Conservation (phyloP, 257 asterid species). For the Fraxinus americana region DNA sequence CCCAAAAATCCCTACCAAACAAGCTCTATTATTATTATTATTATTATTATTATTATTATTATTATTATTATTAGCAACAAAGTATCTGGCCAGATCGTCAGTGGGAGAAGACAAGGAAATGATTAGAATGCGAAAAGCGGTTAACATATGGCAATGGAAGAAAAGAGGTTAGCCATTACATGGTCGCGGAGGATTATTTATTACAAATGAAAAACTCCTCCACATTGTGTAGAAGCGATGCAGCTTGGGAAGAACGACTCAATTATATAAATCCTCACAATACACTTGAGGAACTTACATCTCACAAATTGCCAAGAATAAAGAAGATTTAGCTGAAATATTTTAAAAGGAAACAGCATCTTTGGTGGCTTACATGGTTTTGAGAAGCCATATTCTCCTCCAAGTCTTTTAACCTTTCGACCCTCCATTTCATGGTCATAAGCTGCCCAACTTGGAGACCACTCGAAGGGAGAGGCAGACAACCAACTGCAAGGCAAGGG, state of each 20-base stretch:
- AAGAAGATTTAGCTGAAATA: slow-evolving; percentile 2
- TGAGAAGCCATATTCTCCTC: slow-evolving; percentile 45
- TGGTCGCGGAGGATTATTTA: background rate
- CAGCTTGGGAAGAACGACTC: background rate
- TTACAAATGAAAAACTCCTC: slow-evolving; percentile 3
- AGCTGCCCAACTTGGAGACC: slow-evolving; percentile 96
- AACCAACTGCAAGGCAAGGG: slow-evolving; percentile 98
- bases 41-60: too few relatives aligned
- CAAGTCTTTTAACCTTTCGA: slow-evolving; percentile 77
- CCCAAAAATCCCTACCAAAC: too few relatives aligned
- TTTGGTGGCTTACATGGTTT: slow-evolving; percentile 50
- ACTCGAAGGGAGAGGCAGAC: slow-evolving; percentile 85
- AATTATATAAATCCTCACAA: slow-evolving; percentile 14
- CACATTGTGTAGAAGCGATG: background rate
- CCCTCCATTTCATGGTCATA: slow-evolving; percentile 92
- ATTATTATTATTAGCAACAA: background rate
- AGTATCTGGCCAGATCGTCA: background rate
- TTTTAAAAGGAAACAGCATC: slow-evolving; percentile 21
- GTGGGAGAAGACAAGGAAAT: background rate
- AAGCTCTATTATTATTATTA: too few relatives aligned
- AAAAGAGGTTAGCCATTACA: slow-evolving; percentile 5
- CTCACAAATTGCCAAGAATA: slow-evolving; percentile 1
- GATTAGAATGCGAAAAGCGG: background rate
- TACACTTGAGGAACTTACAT: background rate
- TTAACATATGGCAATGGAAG: slow-evolving; percentile 1